Conservation (phyloP, 2,329 filamentous ascomycete species). For the Hypomyces perniciosus region DNA sequence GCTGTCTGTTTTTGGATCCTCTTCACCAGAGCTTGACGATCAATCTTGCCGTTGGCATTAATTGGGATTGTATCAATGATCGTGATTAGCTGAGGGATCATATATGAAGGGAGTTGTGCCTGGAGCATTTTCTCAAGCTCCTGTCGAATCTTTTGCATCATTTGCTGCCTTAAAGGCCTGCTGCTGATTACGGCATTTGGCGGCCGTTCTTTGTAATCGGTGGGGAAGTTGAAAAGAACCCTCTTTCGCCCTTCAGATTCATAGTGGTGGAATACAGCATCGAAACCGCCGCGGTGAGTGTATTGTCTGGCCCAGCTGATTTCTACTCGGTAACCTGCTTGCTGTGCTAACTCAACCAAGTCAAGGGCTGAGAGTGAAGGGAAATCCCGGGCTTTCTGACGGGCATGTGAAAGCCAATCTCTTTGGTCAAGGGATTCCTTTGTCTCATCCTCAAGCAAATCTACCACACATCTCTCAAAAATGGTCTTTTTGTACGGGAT, state of each 20-base stretch:
- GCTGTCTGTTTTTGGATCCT: too few relatives aligned
- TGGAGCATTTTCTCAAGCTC: slow-evolving; percentile 1
- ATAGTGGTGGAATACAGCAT: slow-evolving; percentile 31
- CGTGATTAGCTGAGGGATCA: slow-evolving; percentile 19
- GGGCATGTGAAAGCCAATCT: slow-evolving; percentile 11
- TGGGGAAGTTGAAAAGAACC: slow-evolving; percentile 20
- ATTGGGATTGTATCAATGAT: slow-evolving; percentile 21
- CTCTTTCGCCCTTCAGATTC: slow-evolving; percentile 11
- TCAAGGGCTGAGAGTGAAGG: slow-evolving; percentile 15
- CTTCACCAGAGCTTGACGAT: slow-evolving; percentile 17
- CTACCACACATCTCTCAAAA: slow-evolving; percentile 20
- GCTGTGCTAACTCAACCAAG: slow-evolving; percentile 18
- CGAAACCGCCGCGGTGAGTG: slow-evolving; percentile 20
- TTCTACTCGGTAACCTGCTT: slow-evolving; percentile 41
- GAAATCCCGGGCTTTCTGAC: not conserved
- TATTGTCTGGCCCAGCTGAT: slow-evolving; percentile 37
- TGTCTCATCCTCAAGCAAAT: slow-evolving; percentile 5
- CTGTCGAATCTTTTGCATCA: slow-evolving; percentile 3
- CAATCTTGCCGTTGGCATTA: slow-evolving; percentile 22
- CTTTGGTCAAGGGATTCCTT: not conserved
- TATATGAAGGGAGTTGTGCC: slow-evolving; percentile 18
- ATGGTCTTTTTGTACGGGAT: slow-evolving; percentile 26
- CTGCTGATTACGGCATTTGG: slow-evolving; percentile 11
- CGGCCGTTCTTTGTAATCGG: slow-evolving; percentile 11
- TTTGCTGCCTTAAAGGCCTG: slow-evolving; percentile 13